These are phyloP conservation scores for Sugiyamaella mastotermitis DNA, from an alignment of 805 yeast genomes.

Conservation along the genomic window DNA sequence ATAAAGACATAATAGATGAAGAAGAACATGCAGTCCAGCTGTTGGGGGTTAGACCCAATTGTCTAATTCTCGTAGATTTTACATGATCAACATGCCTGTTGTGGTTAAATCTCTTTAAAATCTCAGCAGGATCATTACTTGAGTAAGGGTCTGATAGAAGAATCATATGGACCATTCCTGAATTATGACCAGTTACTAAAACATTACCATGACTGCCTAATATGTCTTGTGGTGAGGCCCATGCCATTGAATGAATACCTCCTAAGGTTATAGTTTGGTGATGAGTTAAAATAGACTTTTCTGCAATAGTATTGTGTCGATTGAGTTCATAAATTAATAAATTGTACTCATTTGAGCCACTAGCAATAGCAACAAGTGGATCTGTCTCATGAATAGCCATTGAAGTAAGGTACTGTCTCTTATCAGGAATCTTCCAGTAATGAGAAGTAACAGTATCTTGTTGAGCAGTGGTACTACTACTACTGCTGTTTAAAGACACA, in stretches of 20 bases:
- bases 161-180: constrained; percentile 71
- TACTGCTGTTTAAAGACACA: too few species aligned
- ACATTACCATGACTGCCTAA: constrained; percentile 41
- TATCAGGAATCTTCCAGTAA: constrained; percentile 36
- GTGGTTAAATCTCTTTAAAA: constrained; percentile 75
- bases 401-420: constrained; percentile 28
- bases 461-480: constrained; percentile 5
- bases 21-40: constrained; percentile 40
- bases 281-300: constrained; percentile 39
- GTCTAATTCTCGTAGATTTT: constrained; percentile 28
- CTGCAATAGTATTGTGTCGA: constrained; percentile 13
- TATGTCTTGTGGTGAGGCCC: constrained; percentile 32
- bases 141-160: constrained; percentile 52
- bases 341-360: constrained; percentile 42
- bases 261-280: constrained; percentile 55
- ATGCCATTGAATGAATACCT: constrained; percentile 41
- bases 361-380: constrained; percentile 50
- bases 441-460: constrained; percentile 18
- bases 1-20: constrained; percentile 52
- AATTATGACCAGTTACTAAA: constrained; percentile 61
- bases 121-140: constrained; percentile 55
- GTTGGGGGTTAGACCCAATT: constrained; percentile 34
- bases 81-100: constrained; percentile 44
- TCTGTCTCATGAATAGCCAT: constrained; percentile 31
- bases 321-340: constrained; percentile 49